A percentile compares a stretch with the other conserved stretches of the same genome.
Evolutionary conservation across 1,139 yeast species (phyloP).

Genomic region (Kurtzmaniella quercitrusa): DNA sequence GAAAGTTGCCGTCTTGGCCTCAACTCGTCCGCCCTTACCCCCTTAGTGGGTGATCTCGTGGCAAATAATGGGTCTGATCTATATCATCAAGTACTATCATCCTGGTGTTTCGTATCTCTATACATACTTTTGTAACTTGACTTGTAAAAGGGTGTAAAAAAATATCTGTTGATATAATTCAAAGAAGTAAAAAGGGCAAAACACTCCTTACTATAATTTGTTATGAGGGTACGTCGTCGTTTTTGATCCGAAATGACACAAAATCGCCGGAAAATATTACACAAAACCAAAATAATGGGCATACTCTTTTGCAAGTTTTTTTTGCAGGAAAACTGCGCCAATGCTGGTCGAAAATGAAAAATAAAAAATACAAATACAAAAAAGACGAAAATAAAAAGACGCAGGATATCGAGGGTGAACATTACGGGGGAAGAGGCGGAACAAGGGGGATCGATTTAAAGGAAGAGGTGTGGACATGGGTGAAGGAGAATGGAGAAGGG

Average conservation of each 20-base stretch:
- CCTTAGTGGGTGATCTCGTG: neutral
- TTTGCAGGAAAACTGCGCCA: neutral
- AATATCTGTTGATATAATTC: constrained; percentile 5
- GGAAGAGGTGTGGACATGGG: too few species aligned
- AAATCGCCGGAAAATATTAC: neutral
- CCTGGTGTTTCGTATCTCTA: neutral
- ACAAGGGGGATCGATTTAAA: too few species aligned
- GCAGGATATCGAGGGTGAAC: neutral
- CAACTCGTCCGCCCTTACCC: too few species aligned
- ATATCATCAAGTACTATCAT: neutral
- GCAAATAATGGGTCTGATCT: neutral
- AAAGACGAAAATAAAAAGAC: neutral
- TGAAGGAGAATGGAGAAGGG: too few species aligned
- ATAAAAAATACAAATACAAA: too few species aligned
- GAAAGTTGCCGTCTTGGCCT: neutral
- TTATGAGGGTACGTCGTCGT: constrained; percentile 7
- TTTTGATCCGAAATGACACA: constrained; percentile 4
- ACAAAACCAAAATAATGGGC: neutral
- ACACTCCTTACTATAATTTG: constrained; percentile 6
- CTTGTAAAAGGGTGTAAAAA: neutral
- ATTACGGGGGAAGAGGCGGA: too few species aligned
- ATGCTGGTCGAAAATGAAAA: too few species aligned
- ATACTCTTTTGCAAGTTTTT: too few species aligned
- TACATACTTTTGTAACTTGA: constrained; percentile 2
- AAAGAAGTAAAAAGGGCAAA: constrained; percentile 5